A percentile compares a stretch with the other conserved stretches of the same genome.
phyloP scores from a whole-genome alignment of 768 basidiomycete species.

The Coprinopsis cinerea region DNA sequence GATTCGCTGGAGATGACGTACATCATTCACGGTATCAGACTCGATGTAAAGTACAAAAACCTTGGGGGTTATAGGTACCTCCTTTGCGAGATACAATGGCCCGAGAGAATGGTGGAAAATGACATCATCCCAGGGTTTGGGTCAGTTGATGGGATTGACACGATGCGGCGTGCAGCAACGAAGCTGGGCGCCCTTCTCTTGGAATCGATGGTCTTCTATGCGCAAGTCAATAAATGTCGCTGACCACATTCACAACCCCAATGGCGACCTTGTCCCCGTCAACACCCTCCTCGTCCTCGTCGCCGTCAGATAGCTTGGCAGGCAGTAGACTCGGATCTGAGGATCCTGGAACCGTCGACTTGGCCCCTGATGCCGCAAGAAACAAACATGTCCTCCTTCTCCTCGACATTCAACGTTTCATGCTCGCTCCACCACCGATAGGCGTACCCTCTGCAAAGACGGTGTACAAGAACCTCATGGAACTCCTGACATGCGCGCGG shows the following conservation, averaged over 20 bases:
- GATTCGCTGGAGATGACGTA: no score
- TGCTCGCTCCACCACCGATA: conserved; percentile 40
- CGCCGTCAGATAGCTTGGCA: background rate
- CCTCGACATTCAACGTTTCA: conserved; percentile 49
- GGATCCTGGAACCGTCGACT: background rate
- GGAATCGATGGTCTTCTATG: conserved; percentile 3
- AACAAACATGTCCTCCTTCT: conserved; percentile 47
- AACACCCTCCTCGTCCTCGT: background rate
- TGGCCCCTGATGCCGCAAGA: background rate
- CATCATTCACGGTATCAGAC: no score
- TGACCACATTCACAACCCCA: background rate
- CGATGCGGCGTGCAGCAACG: no score
- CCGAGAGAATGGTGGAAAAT: background rate
- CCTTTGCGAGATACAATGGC: background rate
- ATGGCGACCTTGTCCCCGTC: background rate
- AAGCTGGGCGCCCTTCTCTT: background rate
- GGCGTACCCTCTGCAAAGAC: conserved; percentile 43
- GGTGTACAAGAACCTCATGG: conserved; percentile 42
- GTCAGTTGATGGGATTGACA: no score
- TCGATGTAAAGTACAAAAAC: no score
- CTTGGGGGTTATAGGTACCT: no score
- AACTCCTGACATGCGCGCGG: conserved; percentile 47
- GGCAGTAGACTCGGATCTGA: background rate
- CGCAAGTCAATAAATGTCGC: background rate
- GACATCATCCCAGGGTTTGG: conserved; percentile 1